phyloP scores from a whole-genome alignment of 768 basidiomycete species.

The Lenzites betulinus region DNA sequence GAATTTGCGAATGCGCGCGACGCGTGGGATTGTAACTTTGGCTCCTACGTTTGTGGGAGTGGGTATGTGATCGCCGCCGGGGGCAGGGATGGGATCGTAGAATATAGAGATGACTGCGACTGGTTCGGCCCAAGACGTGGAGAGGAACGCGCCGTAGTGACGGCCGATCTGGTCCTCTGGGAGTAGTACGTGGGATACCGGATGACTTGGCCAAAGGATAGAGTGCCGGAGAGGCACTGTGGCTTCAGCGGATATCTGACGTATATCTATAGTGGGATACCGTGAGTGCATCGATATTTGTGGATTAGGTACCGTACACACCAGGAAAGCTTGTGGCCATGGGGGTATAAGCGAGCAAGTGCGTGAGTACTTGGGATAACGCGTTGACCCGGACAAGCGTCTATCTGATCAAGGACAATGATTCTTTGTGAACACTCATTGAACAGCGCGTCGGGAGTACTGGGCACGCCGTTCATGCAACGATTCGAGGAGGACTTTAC shows the following conservation, averaged over 20 bases:
- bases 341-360: not conserved
- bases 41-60: not conserved
- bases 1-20: constrained; percentile 61
- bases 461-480: not conserved
- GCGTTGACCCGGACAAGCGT: not conserved
- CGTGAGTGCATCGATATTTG: too few species aligned
- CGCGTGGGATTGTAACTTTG: not conserved
- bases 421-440: not conserved
- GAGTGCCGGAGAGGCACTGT: constrained; percentile 55
- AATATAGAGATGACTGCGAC: constrained; percentile 62
- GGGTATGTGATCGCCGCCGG: constrained; percentile 7
- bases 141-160: constrained; percentile 60
- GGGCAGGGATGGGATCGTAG: constrained; percentile 42
- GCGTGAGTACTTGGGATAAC: not conserved
- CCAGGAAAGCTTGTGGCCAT: not conserved
- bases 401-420: constrained; percentile 2
- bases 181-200: constrained; percentile 48
- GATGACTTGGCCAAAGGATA: constrained; percentile 58
- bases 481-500: too few species aligned
- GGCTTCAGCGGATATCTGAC: constrained; percentile 41
- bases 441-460: not conserved
- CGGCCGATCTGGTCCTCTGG: constrained; percentile 52
- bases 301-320: not conserved
- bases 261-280: constrained; percentile 19
- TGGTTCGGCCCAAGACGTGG: constrained; percentile 32